phyloP scores from a whole-genome alignment of 768 basidiomycete species.

The Suillus plorans region DNA sequence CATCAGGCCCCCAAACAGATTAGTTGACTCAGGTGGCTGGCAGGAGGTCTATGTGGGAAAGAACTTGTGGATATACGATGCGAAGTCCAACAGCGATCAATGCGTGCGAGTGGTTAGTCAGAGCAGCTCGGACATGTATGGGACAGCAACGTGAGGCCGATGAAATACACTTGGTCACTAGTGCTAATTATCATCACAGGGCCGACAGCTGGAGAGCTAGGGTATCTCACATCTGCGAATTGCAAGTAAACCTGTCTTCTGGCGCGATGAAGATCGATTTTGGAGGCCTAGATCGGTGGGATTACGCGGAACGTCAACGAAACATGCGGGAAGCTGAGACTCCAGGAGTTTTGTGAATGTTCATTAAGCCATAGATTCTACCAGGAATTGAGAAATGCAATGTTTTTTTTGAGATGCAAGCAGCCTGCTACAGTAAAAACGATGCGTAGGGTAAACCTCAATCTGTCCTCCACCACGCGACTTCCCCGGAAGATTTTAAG shows the following conservation, averaged over 20 bases:
- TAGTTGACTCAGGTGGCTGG: constrained; percentile 63
- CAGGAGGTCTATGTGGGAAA: constrained; percentile 74
- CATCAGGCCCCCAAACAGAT: constrained; percentile 50
- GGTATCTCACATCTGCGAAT: constrained; percentile 66
- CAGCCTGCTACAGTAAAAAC: constrained; percentile 24
- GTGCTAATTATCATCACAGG: constrained; percentile 36
- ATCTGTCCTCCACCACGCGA: constrained; percentile 15
- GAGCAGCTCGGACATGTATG: constrained; percentile 59
- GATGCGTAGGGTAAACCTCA: constrained; percentile 19
- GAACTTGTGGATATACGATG: constrained; percentile 75
- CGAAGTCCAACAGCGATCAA: constrained; percentile 61
- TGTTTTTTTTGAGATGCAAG: constrained; percentile 21
- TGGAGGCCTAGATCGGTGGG: constrained; percentile 75
- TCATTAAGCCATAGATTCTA: background rate
- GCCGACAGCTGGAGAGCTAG: constrained; percentile 83
- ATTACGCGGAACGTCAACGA: constrained; percentile 57
- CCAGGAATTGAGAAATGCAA: constrained; percentile 13
- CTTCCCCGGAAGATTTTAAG: constrained; percentile 34
- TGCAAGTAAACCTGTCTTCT: constrained; percentile 64
- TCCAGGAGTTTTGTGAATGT: background rate
- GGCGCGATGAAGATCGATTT: constrained; percentile 71
- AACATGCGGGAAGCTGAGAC: constrained; percentile 59
- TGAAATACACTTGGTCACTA: background rate
- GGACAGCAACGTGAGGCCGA: constrained; percentile 72
- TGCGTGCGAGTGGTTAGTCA: constrained; percentile 68